Percentiles rank a stretch among this genome's conserved stretches.
Conservation (phyloP, 306 rosid species). For the Malus fusca region DNA sequence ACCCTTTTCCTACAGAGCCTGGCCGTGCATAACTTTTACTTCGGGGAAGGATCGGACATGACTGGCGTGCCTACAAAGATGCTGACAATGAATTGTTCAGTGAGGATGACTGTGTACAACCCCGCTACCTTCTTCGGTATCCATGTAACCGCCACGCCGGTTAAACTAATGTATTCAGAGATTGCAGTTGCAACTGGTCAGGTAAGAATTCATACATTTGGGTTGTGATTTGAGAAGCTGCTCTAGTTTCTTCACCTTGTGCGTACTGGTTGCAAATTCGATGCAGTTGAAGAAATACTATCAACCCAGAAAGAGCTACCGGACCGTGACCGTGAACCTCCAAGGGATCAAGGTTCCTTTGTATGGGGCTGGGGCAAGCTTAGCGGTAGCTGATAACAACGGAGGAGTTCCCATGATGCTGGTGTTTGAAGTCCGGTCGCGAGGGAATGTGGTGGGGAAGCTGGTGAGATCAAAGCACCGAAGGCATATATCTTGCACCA, state of each 20-base stretch:
- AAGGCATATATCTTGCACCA: slow-evolving; percentile 40
- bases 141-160: slow-evolving; percentile 49
- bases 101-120: slow-evolving; percentile 58
- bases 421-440: slow-evolving; percentile 48
- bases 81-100: slow-evolving; percentile 66
- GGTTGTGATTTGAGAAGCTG: not conserved
- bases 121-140: slow-evolving; percentile 84
- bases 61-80: slow-evolving; percentile 91
- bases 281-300: slow-evolving; percentile 65
- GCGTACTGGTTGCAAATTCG: not conserved
- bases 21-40: slow-evolving; percentile 62
- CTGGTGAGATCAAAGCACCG: slow-evolving; percentile 58
- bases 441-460: slow-evolving; percentile 60
- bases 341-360: slow-evolving; percentile 70
- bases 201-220: slow-evolving; percentile 31
- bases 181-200: slow-evolving; percentile 67
- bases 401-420: slow-evolving; percentile 53
- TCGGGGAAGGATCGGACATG: slow-evolving; percentile 69
- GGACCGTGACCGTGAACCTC: slow-evolving; percentile 38
- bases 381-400: slow-evolving; percentile 27
- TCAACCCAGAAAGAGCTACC: slow-evolving; percentile 55
- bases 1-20: slow-evolving; percentile 44
- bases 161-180: slow-evolving; percentile 70
- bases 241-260: not conserved
- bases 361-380: slow-evolving; percentile 73